These are phyloP conservation scores for Pleurostoma richardsiae DNA, from an alignment of 2,329 filamentous ascomycete genomes.

Conservation along the genomic window DNA sequence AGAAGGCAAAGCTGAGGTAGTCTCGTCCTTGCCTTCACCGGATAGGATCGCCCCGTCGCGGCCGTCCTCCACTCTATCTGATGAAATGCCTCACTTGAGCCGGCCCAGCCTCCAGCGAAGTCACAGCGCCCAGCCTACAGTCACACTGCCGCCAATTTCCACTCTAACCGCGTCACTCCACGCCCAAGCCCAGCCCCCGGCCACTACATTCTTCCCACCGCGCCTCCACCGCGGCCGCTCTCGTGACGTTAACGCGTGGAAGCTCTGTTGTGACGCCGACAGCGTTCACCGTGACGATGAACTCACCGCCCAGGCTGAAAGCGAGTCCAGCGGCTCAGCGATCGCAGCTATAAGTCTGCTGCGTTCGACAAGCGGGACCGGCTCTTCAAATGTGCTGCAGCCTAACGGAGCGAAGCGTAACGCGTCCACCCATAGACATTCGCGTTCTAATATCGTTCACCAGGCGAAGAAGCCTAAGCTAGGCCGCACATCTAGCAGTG, in stretches of 20 bases:
- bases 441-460: slow-evolving; percentile 17
- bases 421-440: slow-evolving; percentile 28
- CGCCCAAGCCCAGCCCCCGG: slow-evolving; percentile 8
- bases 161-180: slow-evolving; percentile 39
- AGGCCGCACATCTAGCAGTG: slow-evolving; percentile 54
- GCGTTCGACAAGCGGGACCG: slow-evolving; percentile 60
- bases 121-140: slow-evolving; percentile 59
- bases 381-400: slow-evolving; percentile 37
- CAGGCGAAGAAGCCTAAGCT: slow-evolving; percentile 59
- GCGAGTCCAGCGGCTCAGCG: slow-evolving; percentile 74
- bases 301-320: slow-evolving; percentile 69
- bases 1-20: slow-evolving; percentile 85
- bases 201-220: slow-evolving; percentile 35
- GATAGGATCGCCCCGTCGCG: slow-evolving; percentile 53
- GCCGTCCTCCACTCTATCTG: slow-evolving; percentile 20
- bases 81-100: slow-evolving; percentile 38
- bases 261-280: slow-evolving; percentile 82
- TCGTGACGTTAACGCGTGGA: slow-evolving; percentile 84
- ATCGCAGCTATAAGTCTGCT: slow-evolving; percentile 78
- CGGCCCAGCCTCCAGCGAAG: slow-evolving; percentile 60
- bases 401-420: slow-evolving; percentile 64
- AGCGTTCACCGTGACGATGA: slow-evolving; percentile 70
- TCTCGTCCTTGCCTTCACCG: slow-evolving; percentile 64
- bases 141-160: slow-evolving; percentile 53
- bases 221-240: slow-evolving; percentile 66